Evolutionary conservation across 345 rosid species (phyloP).

Genomic region (Moricandia arvensis): DNA sequence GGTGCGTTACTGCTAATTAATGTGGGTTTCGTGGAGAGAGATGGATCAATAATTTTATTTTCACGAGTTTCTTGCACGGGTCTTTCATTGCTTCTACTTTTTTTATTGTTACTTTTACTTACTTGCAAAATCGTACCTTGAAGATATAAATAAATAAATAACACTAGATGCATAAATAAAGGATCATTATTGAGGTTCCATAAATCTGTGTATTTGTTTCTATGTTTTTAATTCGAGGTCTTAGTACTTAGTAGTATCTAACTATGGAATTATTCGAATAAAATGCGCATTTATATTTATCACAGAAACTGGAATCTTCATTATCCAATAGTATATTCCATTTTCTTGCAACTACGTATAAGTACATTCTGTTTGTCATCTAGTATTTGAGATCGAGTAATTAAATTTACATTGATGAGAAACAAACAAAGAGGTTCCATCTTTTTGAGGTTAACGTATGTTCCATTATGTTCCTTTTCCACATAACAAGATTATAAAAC

Average conservation of each 20-base stretch:
- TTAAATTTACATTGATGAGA: slow-evolving; percentile 26
- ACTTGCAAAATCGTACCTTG: slow-evolving; percentile 23
- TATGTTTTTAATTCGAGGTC: too few species aligned
- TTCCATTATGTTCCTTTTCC: too few species aligned
- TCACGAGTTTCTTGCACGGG: slow-evolving; percentile 32
- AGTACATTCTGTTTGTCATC: slow-evolving; percentile 34
- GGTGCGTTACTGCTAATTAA: slow-evolving; percentile 22
- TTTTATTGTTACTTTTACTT: slow-evolving; percentile 8
- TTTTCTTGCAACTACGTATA: slow-evolving; percentile 31
- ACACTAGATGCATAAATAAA: not conserved
- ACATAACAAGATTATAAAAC: slow-evolving; percentile 4
- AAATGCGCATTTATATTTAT: slow-evolving; percentile 12
- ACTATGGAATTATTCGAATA: not conserved
- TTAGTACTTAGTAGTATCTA: slow-evolving; percentile 1
- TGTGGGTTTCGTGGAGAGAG: slow-evolving; percentile 34
- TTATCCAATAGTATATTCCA: slow-evolving; percentile 34
- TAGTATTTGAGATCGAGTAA: not conserved
- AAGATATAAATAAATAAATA: not conserved
- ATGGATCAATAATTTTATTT: slow-evolving; percentile 33
- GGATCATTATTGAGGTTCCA: not conserved
- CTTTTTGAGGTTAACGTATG: not conserved
- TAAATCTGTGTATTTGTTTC: too few species aligned
- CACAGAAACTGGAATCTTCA: slow-evolving; percentile 27
- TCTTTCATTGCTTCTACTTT: slow-evolving; percentile 13
- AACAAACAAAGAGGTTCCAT: slow-evolving; percentile 27